Percentiles rank a stretch among this genome's conserved stretches.
Conservation (phyloP, 352 stramenopile genomes). For the Peronospora tabacina region DNA sequence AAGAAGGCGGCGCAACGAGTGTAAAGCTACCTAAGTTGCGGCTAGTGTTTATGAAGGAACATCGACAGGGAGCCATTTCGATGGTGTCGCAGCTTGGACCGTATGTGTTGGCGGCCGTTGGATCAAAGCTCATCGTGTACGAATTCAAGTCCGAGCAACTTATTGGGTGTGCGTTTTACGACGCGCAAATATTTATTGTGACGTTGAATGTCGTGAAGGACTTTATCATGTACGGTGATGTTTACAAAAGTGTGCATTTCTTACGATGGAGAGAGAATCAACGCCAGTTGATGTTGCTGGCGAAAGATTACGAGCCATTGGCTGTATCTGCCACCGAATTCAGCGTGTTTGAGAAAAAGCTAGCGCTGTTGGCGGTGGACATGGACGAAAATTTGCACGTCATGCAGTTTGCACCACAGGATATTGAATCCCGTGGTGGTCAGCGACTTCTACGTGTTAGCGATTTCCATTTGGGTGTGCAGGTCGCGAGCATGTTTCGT, state of each 20-base stretch:
- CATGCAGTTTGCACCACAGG: slow-evolving; percentile 78
- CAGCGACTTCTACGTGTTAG: slow-evolving; percentile 72
- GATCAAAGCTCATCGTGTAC: slow-evolving; percentile 86
- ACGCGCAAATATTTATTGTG: slow-evolving; percentile 85
- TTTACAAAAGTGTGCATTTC: slow-evolving; percentile 87
- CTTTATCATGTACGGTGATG: slow-evolving; percentile 81
- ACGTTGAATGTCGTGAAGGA: slow-evolving; percentile 77
- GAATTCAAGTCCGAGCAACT: slow-evolving; percentile 86
- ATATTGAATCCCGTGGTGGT: slow-evolving; percentile 78
- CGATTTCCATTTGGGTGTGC: slow-evolving; percentile 78
- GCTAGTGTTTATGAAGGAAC: slow-evolving; percentile 81
- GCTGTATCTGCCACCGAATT: slow-evolving; percentile 75
- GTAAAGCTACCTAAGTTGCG: slow-evolving; percentile 73
- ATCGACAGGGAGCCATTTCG: slow-evolving; percentile 77
- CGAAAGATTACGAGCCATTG: slow-evolving; percentile 83
- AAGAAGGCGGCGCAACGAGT: slow-evolving; percentile 62
- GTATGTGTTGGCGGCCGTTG: slow-evolving; percentile 78
- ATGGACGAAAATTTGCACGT: slow-evolving; percentile 85
- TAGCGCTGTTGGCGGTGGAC: slow-evolving; percentile 68
- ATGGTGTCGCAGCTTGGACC: slow-evolving; percentile 65
- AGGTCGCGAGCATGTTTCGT: slow-evolving; percentile 70
- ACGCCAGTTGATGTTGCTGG: slow-evolving; percentile 67
- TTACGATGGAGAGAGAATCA: slow-evolving; percentile 81
- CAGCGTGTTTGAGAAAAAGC: slow-evolving; percentile 64
- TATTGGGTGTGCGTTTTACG: slow-evolving; percentile 81